Base-by-base conservation (phyloP, 83 land plant genomes). In the Diphasiastrum complanatum region DNA sequence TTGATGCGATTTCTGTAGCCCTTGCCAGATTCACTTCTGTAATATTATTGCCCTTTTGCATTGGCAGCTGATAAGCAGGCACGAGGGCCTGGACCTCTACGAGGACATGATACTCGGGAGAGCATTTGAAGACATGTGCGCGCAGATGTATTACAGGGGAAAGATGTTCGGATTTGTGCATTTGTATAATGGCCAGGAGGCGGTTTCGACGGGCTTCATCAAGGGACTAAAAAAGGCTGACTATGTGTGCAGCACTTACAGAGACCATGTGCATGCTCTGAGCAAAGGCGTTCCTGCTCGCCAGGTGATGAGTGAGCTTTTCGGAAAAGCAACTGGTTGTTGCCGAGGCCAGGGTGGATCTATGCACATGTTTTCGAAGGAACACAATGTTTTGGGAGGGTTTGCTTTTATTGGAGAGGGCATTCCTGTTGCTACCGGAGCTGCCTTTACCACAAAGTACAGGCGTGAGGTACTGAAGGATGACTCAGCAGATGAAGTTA, bases 331-430 rank as follows among this genome's bases (percentile, higher is more conserved):
- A 31, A 55, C 59, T 30, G 59, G 59, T 27, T 55, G 59, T 35
- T 55, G 59, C 34, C 8, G 59, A 24, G 59, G 59, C 0, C 59
- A 55, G 35, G 59, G 59, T 27, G 59, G 59, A 27, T 55, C 59
- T 6, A 55, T 55, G 59, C 59, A 55, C 27, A 55, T 55, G 59
- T 55, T 55, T 27, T 55, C 59, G n/a, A 55, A 55, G 34, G 59
- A 55, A 27, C 59, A 55, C 43, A 32, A 35, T 11, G 28, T 55
- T 24, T 27, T 55, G n/a, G n/a, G n/a, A n/a, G n/a, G n/a, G n/a
- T n/a, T n/a, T n/a, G n/a, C n/a, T n/a, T n/a, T n/a, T n/a, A n/a
- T n/a, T n/a, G n/a, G n/a, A n/a, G n/a, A n/a, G n/a, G n/a, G n/a
- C n/a, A n/a, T n/a, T n/a, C n/a, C n/a, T n/a, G n/a, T n/a, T n/a